Conservation (phyloP, 345 rosid species). For the Anastatica hierochuntica region DNA sequence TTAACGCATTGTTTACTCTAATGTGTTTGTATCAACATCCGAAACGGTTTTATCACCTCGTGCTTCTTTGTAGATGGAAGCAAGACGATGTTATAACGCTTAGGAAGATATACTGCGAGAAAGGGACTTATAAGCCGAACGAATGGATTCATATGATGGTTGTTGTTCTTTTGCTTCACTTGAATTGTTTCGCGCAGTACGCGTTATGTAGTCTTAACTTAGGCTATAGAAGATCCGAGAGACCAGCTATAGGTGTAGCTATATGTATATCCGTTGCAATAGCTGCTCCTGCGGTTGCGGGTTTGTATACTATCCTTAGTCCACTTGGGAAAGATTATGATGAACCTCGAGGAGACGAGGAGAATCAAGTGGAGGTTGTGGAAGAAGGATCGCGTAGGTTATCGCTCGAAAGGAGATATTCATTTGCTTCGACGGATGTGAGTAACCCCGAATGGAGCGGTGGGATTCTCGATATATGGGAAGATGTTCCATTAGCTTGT, state of each 20-base stretch:
- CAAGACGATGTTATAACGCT: constrained; percentile 50
- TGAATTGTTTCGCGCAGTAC: constrained; percentile 91
- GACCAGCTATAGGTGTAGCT: constrained; percentile 80
- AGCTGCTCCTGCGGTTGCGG: constrained; percentile 80
- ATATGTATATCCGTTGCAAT: constrained; percentile 71
- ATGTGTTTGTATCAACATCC: constrained; percentile 94
- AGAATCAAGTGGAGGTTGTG: constrained; percentile 35
- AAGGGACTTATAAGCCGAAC: constrained; percentile 75
- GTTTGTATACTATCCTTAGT: constrained; percentile 62
- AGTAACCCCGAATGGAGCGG: constrained; percentile 68
- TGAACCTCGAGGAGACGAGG: constrained; percentile 45
- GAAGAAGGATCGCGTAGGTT: constrained; percentile 19
- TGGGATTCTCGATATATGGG: constrained; percentile 78
- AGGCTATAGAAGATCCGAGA: constrained; percentile 70
- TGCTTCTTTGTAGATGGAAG: constrained; percentile 74
- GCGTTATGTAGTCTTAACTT: constrained; percentile 74
- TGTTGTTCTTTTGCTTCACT: constrained; percentile 62
- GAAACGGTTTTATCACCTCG: constrained; percentile 68
- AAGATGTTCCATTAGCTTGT: constrained; percentile 67
- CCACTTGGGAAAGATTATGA: constrained; percentile 83
- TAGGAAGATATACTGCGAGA: constrained; percentile 66
- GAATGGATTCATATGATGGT: constrained; percentile 88
- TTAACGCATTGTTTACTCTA: constrained; percentile 79
- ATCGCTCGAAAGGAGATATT: constrained; percentile 45
- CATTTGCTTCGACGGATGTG: constrained; percentile 38